Evolutionary conservation across 352 stramenopile genomes (phyloP).

Genomic region (Pythium brachiatum): DNA sequence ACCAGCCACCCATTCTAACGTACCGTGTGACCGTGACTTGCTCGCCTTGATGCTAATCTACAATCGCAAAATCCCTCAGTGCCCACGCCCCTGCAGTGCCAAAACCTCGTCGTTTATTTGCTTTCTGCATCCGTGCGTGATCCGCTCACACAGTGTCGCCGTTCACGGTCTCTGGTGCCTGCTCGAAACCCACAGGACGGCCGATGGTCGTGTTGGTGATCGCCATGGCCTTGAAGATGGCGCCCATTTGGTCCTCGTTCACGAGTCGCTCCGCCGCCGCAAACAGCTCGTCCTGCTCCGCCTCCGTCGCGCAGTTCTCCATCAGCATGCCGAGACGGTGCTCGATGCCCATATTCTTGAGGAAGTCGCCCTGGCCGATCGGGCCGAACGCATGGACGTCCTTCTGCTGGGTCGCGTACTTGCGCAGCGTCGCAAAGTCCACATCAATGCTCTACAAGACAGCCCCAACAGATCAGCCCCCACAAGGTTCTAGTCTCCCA

Average conservation of each 20-base stretch:
- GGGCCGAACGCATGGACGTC: constrained; percentile 82
- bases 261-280: constrained; percentile 92
- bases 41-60: background rate
- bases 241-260: constrained; percentile 91
- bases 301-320: constrained; percentile 76
- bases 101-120: background rate
- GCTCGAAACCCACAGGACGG: constrained; percentile 64
- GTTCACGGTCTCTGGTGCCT: constrained; percentile 19
- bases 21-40: too few relatives aligned
- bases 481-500: too few relatives aligned
- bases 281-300: constrained; percentile 89
- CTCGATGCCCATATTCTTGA: constrained; percentile 95
- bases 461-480: constrained; percentile 1
- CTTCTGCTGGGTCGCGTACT: constrained; percentile 53
- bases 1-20: too few relatives aligned
- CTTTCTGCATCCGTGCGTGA: background rate
- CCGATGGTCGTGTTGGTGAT: constrained; percentile 64
- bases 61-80: background rate
- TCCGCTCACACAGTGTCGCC: background rate
- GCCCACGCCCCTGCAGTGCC: background rate
- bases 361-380: constrained; percentile 90
- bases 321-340: constrained; percentile 90
- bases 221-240: constrained; percentile 94
- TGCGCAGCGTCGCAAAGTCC: constrained; percentile 83
- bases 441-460: constrained; percentile 71